These are phyloP conservation scores for Collybiopsis luxurians DNA, from an alignment of 768 basidiomycete species.

Conservation along the genomic window DNA sequence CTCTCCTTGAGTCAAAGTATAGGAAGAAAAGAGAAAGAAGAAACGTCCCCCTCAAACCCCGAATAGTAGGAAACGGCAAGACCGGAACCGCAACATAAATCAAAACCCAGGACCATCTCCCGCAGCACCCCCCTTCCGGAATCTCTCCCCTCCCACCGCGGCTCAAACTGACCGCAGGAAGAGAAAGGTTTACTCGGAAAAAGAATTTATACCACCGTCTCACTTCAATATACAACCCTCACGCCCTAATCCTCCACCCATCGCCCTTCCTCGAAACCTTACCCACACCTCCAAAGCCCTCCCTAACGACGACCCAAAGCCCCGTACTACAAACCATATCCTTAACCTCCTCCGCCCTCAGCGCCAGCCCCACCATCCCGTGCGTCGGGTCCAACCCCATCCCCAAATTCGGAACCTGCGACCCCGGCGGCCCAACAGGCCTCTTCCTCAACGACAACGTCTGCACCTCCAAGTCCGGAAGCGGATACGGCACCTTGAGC, in stretches of 20 bases:
- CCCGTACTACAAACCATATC: constrained; percentile 86
- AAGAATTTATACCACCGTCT: no score
- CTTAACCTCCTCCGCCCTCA: constrained; percentile 92
- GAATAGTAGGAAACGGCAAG: no score
- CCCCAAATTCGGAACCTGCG: not conserved
- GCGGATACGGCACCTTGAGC: constrained; percentile 86
- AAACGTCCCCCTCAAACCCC: no score
- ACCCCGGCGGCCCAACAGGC: constrained; percentile 31
- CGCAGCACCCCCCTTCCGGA: no score
- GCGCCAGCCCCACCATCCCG: constrained; percentile 44
- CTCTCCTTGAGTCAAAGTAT: no score
- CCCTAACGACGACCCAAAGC: constrained; percentile 88
- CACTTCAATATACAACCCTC: constrained; percentile 9
- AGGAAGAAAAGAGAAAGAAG: no score
- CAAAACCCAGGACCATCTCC: no score
- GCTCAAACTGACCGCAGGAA: no score
- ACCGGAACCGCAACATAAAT: no score
- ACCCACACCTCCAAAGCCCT: constrained; percentile 90
- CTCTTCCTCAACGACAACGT: constrained; percentile 51
- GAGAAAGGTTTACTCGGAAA: no score
- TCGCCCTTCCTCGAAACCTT: constrained; percentile 75
- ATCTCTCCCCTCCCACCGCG: no score
- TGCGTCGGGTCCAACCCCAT: constrained; percentile 5
- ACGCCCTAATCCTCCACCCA: constrained; percentile 74
- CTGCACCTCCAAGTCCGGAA: constrained; percentile 80